phyloP scores from a whole-genome alignment of 108 stramenopile genomes.

The Fistulifera solaris region DNA sequence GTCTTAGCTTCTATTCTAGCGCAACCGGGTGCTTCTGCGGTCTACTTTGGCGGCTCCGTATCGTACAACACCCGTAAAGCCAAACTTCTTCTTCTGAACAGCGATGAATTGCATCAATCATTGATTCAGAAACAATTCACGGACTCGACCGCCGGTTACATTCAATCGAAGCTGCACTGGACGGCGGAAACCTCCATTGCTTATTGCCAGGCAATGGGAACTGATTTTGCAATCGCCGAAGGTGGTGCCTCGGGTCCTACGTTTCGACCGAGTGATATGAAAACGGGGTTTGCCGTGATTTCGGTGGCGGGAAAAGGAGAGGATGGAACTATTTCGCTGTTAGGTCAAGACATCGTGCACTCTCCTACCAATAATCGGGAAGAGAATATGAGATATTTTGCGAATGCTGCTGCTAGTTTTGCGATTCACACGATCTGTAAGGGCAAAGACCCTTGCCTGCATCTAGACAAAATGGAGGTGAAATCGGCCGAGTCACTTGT shows the following conservation, averaged over 20 bases:
- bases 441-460: not conserved
- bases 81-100: constrained; percentile 44
- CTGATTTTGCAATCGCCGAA: constrained; percentile 65
- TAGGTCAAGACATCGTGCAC: constrained; percentile 44
- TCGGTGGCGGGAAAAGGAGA: constrained; percentile 39
- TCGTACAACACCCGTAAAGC: constrained; percentile 55
- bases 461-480: not conserved
- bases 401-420: constrained; percentile 62
- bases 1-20: constrained; percentile 49
- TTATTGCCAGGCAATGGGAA: constrained; percentile 44
- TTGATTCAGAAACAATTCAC: constrained; percentile 14
- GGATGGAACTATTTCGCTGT: constrained; percentile 22
- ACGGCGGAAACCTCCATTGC: constrained; percentile 45
- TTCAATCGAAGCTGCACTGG: constrained; percentile 56
- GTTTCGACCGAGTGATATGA: constrained; percentile 56
- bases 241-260: constrained; percentile 78
- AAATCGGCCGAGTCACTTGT: not conserved
- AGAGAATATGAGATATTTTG: constrained; percentile 70
- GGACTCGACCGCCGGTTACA: constrained; percentile 33
- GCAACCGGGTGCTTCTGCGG: constrained; percentile 52
- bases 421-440: constrained; percentile 27
- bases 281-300: constrained; percentile 61
- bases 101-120: constrained; percentile 29
- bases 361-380: constrained; percentile 50
- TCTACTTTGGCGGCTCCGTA: constrained; percentile 68